Evolutionary conservation across 805 yeast genomes (phyloP).

Genomic region (Candida saitoana): DNA sequence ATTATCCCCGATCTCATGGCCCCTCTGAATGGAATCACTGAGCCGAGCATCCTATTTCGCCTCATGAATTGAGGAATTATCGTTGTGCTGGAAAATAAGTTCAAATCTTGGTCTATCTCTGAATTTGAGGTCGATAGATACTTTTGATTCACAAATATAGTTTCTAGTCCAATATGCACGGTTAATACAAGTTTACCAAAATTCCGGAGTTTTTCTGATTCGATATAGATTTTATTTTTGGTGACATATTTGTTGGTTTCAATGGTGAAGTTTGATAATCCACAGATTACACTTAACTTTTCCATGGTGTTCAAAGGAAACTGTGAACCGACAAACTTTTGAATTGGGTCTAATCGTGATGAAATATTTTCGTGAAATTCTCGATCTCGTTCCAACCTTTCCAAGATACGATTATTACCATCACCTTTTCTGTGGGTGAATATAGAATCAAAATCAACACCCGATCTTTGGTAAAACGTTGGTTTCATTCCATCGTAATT

Average conservation of each 20-base stretch:
- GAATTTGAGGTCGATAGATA: constrained; percentile 25
- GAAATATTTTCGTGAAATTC: constrained; percentile 8
- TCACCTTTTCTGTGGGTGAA: constrained; percentile 9
- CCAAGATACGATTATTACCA: constrained; percentile 9
- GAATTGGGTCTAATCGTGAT: constrained; percentile 16
- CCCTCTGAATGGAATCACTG: constrained; percentile 30
- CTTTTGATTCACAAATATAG: constrained; percentile 26
- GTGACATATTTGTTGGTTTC: neutral
- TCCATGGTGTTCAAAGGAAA: constrained; percentile 24
- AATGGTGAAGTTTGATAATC: constrained; percentile 20
- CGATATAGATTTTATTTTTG: neutral
- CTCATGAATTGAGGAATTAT: constrained; percentile 31
- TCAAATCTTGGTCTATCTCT: constrained; percentile 24
- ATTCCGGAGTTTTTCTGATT: constrained; percentile 20
- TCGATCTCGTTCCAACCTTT: constrained; percentile 10
- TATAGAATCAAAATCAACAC: constrained; percentile 13
- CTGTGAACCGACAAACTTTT: constrained; percentile 22
- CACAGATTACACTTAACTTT: constrained; percentile 24
- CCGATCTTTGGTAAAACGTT: constrained; percentile 14
- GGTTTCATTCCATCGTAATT: constrained; percentile 11
- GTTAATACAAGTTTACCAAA: constrained; percentile 23
- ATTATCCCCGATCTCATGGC: constrained; percentile 18
- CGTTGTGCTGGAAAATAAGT: constrained; percentile 15
- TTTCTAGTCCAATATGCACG: constrained; percentile 19
- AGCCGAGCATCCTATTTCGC: constrained; percentile 20